A percentile compares a stretch with the other conserved stretches of the same genome.
Conservation (phyloP, 2,329 filamentous ascomycete genomes). For the Stagonosporopsis vannaccii region DNA sequence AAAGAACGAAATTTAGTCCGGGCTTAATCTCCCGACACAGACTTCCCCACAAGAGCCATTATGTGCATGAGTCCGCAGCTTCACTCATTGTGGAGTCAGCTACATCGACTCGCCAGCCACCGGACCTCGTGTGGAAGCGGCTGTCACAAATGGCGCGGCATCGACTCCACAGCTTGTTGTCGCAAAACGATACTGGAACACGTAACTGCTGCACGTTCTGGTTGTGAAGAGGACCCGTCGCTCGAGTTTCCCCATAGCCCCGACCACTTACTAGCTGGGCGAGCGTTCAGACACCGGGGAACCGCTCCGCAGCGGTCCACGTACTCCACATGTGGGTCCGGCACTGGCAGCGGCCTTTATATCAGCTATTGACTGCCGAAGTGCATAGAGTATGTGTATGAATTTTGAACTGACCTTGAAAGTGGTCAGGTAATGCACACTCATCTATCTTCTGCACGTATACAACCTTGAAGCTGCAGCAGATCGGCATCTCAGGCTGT, state of each 20-base stretch:
- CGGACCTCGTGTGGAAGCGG: neutral
- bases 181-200: neutral
- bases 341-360: neutral
- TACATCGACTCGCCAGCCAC: neutral
- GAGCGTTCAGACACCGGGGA: neutral
- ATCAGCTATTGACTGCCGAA: slow-evolving; percentile 4
- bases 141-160: neutral
- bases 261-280: neutral
- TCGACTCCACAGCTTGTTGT: neutral
- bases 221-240: neutral
- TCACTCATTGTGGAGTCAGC: neutral
- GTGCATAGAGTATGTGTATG: neutral
- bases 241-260: neutral
- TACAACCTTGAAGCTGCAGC: neutral
- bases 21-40: neutral
- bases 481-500: neutral
- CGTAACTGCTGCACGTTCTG: neutral
- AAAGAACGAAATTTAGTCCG: neutral
- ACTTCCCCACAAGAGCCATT: neutral
- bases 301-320: neutral
- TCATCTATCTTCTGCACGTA: neutral
- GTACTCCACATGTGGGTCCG: slow-evolving; percentile 4
- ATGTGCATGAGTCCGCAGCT: neutral
- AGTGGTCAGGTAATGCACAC: neutral
- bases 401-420: neutral